Base-by-base conservation (phyloP, 441 rosid genomes). In the Brassica balearica region DNA sequence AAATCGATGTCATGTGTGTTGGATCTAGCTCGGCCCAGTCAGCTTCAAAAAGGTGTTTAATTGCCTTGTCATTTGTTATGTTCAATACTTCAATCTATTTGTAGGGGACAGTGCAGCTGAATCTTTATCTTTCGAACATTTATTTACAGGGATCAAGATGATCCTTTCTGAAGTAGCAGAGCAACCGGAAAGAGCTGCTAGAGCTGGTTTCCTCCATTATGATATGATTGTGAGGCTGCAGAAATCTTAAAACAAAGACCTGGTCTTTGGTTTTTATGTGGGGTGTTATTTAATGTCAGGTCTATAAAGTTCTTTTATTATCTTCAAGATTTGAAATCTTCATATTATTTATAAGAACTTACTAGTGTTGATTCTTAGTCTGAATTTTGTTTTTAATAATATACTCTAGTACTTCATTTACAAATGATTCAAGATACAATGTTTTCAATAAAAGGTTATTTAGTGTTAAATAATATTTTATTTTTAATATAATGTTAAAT, bases 171-270 rank as follows among this genome's bases (percentile, higher is more conserved):
- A 58, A 58, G 63, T 20, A 3, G 63, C 63, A 20, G 63, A 58
- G 63, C 63, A 58, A 58, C 63, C 27, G n/a, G 63, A 58, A 20
- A 58, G 63, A 58, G 63, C 63, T 20, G 63, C 63, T 0, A 19
- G 63, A 20, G 63, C 27, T 58, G 27, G 63, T 20, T 58, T 8
- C 7, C 59, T 58, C 25, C 3, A 58, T 20, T 58, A 58, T 58
- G 63, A 58, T 19, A 58, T 58, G 63, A 20, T 10, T 0, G 29
- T 58, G 29, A 58, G 6, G 29, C 63, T 19, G 63, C n/a, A 58
- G 63, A 19, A 8, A 19, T 56, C 61, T 56, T 56, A 8, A 55
- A 55, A 14, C 20, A 5, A 53, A 6, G 22, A 15, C 3, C 55
- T 55, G 9, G 9, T 14, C 20, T 14, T 53, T 43, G 7, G 14